phyloP scores from a whole-genome alignment of 2,329 filamentous ascomycete species.

The Phoma sp. region DNA sequence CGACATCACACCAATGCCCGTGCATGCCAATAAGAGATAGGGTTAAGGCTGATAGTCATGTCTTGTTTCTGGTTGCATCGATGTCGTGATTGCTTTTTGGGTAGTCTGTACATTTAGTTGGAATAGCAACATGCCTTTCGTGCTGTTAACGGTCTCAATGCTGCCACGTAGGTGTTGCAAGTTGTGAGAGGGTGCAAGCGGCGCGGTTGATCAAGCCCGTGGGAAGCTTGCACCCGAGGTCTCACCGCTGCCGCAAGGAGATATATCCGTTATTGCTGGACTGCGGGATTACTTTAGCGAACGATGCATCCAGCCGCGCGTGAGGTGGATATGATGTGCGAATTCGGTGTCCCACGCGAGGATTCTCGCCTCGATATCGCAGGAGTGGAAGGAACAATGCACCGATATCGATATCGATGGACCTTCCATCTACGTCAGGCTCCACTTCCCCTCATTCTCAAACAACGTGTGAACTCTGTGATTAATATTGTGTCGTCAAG shows the following conservation, averaged over 20 bases:
- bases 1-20: not conserved
- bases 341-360: conserved; percentile 1
- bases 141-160: too few relatives aligned
- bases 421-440: conserved; percentile 4
- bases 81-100: not conserved
- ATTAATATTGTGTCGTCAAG: conserved; percentile 5
- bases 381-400: not conserved
- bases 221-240: not conserved
- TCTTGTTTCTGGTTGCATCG: not conserved
- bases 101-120: not conserved
- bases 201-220: not conserved
- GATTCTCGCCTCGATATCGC: conserved; percentile 7
- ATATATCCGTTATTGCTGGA: not conserved
- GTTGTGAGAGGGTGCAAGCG: not conserved
- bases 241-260: not conserved
- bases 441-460: conserved; percentile 18
- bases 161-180: not conserved
- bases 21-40: not conserved
- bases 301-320: not conserved
- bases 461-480: conserved; percentile 13
- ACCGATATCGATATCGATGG: conserved; percentile 7
- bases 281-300: not conserved
- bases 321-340: not conserved
- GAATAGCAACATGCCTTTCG: too few relatives aligned
- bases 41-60: not conserved